Evolutionary conservation across 2,329 filamentous ascomycete species (phyloP), one percentile per base, ranked within the genome.

Genomic region (Dendrostoma leiphaemia): DNA sequence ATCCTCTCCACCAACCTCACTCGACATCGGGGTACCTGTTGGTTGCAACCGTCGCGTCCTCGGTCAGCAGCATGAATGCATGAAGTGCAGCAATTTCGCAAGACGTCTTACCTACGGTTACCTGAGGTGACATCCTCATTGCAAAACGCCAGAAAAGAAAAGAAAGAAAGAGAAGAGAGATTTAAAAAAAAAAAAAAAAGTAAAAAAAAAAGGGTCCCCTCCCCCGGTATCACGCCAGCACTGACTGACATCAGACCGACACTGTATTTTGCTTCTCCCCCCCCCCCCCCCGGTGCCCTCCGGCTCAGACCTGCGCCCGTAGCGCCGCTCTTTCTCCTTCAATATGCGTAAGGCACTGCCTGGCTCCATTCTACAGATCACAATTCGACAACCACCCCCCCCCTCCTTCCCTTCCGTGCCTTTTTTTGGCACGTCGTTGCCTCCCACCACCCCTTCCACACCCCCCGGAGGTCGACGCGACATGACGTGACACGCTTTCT

Each of bases 281-380:
- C 34, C 3, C 12, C 29, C n/a, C n/a, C 28, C 43, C 15, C 29
- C 35, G 13, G 6, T 3, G 15, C 23, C 19, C 24, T 29, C 19
- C 15, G 44, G 53, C 53, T 56, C 53, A 56, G 48, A 21, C 48
- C 54, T 56, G 54, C 54, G 49, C 54, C 53, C 41, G n/a, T n/a
- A n/a, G n/a, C n/a, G n/a, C n/a, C n/a, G n/a, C n/a, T n/a, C n/a
- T n/a, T n/a, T n/a, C n/a, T n/a, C n/a, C n/a, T n/a, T n/a, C n/a
- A n/a, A n/a, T n/a, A n/a, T n/a, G n/a, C n/a, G n/a, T n/a, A n/a
- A n/a, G n/a, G n/a, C n/a, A n/a, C n/a, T n/a, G n/a, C n/a, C n/a
- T n/a, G n/a, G n/a, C n/a, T n/a, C n/a, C n/a, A n/a, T n/a, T n/a
- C n/a, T n/a, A n/a, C n/a, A n/a, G n/a, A n/a, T n/a, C n/a, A n/a